phyloP scores from a whole-genome alignment of 371 early-diverging fungal genomes.

The Blakeslea trispora region DNA sequence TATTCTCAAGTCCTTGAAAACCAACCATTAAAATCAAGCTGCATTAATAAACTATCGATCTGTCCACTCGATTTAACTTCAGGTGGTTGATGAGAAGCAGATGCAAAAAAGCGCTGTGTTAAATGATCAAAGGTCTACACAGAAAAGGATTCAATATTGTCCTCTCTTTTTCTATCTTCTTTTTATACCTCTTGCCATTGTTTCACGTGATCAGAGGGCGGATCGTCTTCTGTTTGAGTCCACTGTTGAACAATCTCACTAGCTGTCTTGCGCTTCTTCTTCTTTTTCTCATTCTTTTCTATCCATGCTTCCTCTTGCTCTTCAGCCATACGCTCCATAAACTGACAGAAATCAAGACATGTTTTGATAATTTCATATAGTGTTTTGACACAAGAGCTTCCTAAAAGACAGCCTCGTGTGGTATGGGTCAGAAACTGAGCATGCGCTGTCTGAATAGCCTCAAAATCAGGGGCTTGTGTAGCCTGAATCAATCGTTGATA shows the following conservation, averaged over 20 bases:
- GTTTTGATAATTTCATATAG: constrained; percentile 35
- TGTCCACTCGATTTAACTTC: constrained; percentile 49
- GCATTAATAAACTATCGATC: constrained; percentile 61
- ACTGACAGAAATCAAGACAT: constrained; percentile 47
- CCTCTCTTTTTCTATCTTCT: neutral
- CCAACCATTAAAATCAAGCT: constrained; percentile 70
- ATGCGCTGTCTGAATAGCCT: constrained; percentile 60
- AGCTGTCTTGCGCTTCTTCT: constrained; percentile 35
- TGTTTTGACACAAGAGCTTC: constrained; percentile 34
- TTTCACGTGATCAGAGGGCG: constrained; percentile 25
- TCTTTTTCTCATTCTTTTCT: too few relatives aligned
- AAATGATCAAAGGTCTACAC: constrained; percentile 55
- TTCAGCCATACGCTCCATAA: constrained; percentile 30
- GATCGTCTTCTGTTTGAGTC: constrained; percentile 25
- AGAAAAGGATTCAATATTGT: constrained; percentile 1
- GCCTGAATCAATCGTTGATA: constrained; percentile 29
- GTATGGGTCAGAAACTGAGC: constrained; percentile 42
- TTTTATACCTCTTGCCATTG: constrained; percentile 32
- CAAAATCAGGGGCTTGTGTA: constrained; percentile 57
- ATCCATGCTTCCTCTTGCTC: constrained; percentile 36
- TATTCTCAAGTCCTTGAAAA: too few relatives aligned
- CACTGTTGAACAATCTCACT: constrained; percentile 44
- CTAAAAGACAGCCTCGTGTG: constrained; percentile 57
- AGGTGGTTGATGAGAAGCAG: constrained; percentile 35
- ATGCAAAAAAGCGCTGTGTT: constrained; percentile 54